Evolutionary conservation across 108 stramenopile genomes (phyloP).

Genomic region (Cyclotella baltica): DNA sequence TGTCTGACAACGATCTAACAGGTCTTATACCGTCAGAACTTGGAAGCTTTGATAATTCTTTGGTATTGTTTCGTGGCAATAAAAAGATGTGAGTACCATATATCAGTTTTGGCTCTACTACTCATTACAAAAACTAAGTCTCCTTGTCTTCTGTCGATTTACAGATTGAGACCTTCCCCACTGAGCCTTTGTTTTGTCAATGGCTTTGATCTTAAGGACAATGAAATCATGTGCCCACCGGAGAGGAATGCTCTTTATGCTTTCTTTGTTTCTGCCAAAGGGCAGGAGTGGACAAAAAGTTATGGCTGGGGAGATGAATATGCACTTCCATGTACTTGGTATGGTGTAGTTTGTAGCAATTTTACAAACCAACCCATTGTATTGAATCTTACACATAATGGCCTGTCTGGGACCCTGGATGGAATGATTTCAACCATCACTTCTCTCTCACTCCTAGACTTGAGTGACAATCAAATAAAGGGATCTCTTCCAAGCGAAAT

Average conservation of each 20-base stretch:
- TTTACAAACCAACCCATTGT: background rate
- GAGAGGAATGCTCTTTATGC: slow-evolving; percentile 31
- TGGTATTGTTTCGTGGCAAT: background rate
- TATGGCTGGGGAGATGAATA: slow-evolving; percentile 1
- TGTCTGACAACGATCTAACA: background rate
- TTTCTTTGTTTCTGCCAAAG: slow-evolving; percentile 15
- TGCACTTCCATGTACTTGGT: slow-evolving; percentile 12
- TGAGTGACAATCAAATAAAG: slow-evolving; percentile 61
- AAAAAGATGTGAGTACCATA: background rate
- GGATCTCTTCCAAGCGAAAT: slow-evolving; percentile 67
- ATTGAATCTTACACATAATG: slow-evolving; percentile 32
- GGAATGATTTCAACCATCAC: slow-evolving; percentile 46
- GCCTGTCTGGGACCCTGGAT: slow-evolving; percentile 41
- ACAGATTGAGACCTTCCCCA: slow-evolving; percentile 7
- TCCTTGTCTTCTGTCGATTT: background rate
- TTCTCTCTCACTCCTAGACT: slow-evolving; percentile 51
- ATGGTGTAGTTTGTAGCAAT: slow-evolving; percentile 26
- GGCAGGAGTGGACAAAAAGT: slow-evolving; percentile 18
- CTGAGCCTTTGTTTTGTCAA: slow-evolving; percentile 8
- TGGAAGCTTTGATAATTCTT: background rate
- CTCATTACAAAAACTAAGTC: background rate
- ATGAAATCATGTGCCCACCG: background rate
- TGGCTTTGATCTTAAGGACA: slow-evolving; percentile 15
- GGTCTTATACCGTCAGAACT: background rate
- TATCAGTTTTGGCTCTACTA: background rate